Percentiles rank a stretch among this genome's conserved stretches.
phyloP scores from a whole-genome alignment of 352 stramenopile species.

The Thraustochytrium sp. region DNA sequence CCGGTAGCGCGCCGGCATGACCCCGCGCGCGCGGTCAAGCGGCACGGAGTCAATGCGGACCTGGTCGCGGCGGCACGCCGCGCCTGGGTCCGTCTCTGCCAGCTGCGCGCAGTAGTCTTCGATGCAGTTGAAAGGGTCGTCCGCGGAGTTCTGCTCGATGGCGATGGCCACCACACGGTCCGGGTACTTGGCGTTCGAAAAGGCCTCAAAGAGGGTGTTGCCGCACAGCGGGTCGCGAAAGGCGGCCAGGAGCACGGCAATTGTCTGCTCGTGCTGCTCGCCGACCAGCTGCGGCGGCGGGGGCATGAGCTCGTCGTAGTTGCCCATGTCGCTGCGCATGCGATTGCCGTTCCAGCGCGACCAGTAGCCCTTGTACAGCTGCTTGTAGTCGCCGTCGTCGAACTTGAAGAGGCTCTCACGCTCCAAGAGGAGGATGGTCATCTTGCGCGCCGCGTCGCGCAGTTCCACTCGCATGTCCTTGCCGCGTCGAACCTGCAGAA shows the following conservation, averaged over 20 bases:
- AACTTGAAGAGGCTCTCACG: background rate
- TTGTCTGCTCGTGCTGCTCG: background rate
- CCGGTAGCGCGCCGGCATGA: slow-evolving; percentile 38
- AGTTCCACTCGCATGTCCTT: background rate
- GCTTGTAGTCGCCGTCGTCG: background rate
- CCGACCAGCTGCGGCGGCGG: background rate
- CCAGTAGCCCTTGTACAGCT: slow-evolving; percentile 6
- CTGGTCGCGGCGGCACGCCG: background rate
- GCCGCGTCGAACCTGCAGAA: background rate
- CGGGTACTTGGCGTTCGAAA: slow-evolving; percentile 19
- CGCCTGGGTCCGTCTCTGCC: background rate
- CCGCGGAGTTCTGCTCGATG: slow-evolving; percentile 27
- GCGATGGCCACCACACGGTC: background rate
- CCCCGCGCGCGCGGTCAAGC: background rate
- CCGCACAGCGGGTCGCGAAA: slow-evolving; percentile 42
- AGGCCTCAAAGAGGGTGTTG: slow-evolving; percentile 46
- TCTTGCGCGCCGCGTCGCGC: background rate
- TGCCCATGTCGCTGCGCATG: background rate
- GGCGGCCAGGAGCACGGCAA: slow-evolving; percentile 26
- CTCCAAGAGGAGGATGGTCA: slow-evolving; percentile 5
- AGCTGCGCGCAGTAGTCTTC: slow-evolving; percentile 43
- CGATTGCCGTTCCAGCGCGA: background rate
- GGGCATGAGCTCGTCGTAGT: background rate
- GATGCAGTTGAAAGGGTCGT: slow-evolving; percentile 36
- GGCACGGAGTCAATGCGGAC: background rate